Base-by-base conservation (phyloP, 768 basidiomycete species). In the Collybia nuda region DNA sequence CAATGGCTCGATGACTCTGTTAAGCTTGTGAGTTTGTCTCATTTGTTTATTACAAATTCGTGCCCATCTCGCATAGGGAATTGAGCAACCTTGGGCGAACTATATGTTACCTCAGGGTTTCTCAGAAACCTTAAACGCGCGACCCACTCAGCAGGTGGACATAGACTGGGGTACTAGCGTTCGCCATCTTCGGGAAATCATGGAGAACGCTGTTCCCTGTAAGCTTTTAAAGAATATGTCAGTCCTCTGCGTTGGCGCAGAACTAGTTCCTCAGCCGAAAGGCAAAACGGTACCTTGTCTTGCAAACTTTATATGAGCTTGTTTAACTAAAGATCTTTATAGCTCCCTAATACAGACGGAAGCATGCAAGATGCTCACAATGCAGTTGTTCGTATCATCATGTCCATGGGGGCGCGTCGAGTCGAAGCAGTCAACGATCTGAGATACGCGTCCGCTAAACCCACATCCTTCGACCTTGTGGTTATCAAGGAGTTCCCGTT, bases 391-490 rank as follows among this genome's bases (percentile, higher is more conserved):
- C 81, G 80, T 44, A 87, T 94, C 53, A 77, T 92, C 29, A 65
- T 90, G 38, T 80, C 81, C 24, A 90, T 94, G 84, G 91, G 92
- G 0, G 90, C 93, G 0, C 67, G 69, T 6, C 72, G 68, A 11
- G 85, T 95, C 40, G 87, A 91, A 64, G 82, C 83, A 2, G 78
- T 85, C 23, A 65, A 70, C 6, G 77, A 82, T n/a, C 24, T 67
- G 7, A 72, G 67, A 50, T 64, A 69, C 53, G 77, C 81, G 3
- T 71, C 70, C 1, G 53, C 54, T 24, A 62, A 67, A 39, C 19
- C 72, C 57, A 12, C 51, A 18, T 23, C 63, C 6, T 90, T 82
- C 63, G 78, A 87, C 60, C 85, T 83, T 52, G 66, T 90, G 36
- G 73, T 93, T 46, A 74, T 84, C 52, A 79, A 81, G 54, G 81